Evolutionary conservation across 2,329 filamentous ascomycete species (phyloP), one percentile per base, ranked within the genome.

Genomic region (Sarocladiaceae sp.): DNA sequence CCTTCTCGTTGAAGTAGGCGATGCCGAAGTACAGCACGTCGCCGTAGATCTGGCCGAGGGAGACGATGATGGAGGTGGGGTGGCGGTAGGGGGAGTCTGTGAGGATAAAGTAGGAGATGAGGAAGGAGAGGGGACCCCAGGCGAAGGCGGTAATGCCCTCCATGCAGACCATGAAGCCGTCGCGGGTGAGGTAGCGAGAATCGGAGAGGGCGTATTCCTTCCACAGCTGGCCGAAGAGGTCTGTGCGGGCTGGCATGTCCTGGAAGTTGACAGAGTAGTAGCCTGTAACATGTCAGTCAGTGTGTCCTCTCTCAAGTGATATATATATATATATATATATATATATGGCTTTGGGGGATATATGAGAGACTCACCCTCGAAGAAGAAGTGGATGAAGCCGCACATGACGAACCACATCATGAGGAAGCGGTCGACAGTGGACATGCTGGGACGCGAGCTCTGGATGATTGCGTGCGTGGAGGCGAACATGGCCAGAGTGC

Each of bases 401-500:
- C 83, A 86, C 12, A 91, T 69, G 18, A 83, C 73, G 60, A 90
- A 90, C 87, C 87, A 91, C 63, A 88, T 63, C 18, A 83, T 76
- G 4, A 75, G 76, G 11, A 73, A 53, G 35, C 79, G 69, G 51
- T 88, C 84, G 20, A 59, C 59, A 6, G 54, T 61, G 26, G 68
- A 65, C 43, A 88, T 57, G 9, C 61, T 67, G 2, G 79, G 77
- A 15, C 77, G 69, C 32, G 70, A 55, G 47, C 63, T 64, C 51
- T 73, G 76, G 48, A 78, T 69, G 27, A 80, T 51, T 7, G 72
- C 47, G 45, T 74, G 75, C 3, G 81, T 80, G 6, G 69, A 55
- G 19, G 69, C 62, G 48, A 90, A 74, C 48, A 88, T 73, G 29
- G 62, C 63, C 0, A 67, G 61, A 55, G 76, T 80, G 18, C 74